Evolutionary conservation across 805 yeast genomes (phyloP), one percentile per base, ranked within the genome.

Genomic region (Saccharomycopsis sp.): DNA sequence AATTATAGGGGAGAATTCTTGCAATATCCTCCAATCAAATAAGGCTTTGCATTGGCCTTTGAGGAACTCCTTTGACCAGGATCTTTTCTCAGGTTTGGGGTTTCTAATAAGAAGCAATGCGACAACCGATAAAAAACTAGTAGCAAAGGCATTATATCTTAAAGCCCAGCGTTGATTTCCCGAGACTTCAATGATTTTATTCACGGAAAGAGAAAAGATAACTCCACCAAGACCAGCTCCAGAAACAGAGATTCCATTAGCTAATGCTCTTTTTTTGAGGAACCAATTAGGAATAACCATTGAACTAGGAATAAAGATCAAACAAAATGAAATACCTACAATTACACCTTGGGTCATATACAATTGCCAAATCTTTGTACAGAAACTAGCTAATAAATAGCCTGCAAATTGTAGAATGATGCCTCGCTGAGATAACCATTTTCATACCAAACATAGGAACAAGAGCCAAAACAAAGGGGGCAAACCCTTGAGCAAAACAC

Each of bases 231-330:
- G 55, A 42, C 75, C 75, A 3, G 72, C 66, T 2, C 75, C 75
- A 23, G 67, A 56, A 17, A 65, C 65, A 2, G 64, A 66, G 2
- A 71, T 56, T 38, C 74, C 74, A 54, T 66, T 65, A 2, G 73
- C 70, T 20, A 67, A 38, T 2, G 84, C 84, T 63, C 92, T 75
- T 59, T 73, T 83, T 63, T 80, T 84, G 51, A 80, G 69, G 67
- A 87, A 87, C 86, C 88, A 87, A 57, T 83, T 88, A 0, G 91
- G 90, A 24, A 87, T 65, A 14, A 86, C 69, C 1, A 83, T 76
- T 20, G 83, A 71, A 2, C 81, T 83, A 1, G 93, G 86, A 2
- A 83, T 75, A 56, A 82, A 79, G 41, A 83, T 73, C 15, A 82
- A 67, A 0, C 89, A 82, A 41, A 75, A 74, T 0, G 74, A 68